phyloP scores from a whole-genome alignment of 345 rosid species.

The Camelina sativa region DNA sequence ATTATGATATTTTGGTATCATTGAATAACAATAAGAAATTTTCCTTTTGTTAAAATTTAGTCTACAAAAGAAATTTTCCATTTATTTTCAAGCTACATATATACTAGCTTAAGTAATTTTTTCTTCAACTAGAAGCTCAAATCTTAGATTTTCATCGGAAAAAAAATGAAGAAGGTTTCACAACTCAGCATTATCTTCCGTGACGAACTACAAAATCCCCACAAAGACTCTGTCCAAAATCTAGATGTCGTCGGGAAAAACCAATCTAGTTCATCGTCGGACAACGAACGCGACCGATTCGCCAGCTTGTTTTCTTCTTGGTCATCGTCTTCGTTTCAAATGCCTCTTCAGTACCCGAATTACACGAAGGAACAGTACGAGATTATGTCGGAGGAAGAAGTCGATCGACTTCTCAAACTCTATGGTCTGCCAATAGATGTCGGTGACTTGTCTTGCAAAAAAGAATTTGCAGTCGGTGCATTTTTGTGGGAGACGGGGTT shows the following conservation, averaged over 20 bases:
- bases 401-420: conserved; percentile 57
- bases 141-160: background rate
- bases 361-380: conserved; percentile 57
- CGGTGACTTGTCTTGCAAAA: conserved; percentile 51
- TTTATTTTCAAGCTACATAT: conserved; percentile 2
- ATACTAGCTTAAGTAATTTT: background rate
- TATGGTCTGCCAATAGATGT: conserved; percentile 50
- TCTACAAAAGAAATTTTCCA: background rate
- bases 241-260: background rate
- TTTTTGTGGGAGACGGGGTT: conserved; percentile 53
- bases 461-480: conserved; percentile 60
- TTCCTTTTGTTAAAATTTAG: background rate
- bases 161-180: conserved; percentile 21
- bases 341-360: conserved; percentile 72
- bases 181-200: conserved; percentile 29
- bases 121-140: conserved; percentile 3
- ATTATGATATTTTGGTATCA: background rate
- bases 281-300: background rate
- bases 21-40: background rate
- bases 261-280: background rate
- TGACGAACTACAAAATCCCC: conserved; percentile 5
- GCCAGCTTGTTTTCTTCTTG: background rate
- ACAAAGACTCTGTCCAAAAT: background rate
- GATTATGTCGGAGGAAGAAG: conserved; percentile 64
- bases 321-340: conserved; percentile 47